phyloP scores from a whole-genome alignment of 495 filamentous ascomycete species.

The Aspergillus haitiensis region DNA sequence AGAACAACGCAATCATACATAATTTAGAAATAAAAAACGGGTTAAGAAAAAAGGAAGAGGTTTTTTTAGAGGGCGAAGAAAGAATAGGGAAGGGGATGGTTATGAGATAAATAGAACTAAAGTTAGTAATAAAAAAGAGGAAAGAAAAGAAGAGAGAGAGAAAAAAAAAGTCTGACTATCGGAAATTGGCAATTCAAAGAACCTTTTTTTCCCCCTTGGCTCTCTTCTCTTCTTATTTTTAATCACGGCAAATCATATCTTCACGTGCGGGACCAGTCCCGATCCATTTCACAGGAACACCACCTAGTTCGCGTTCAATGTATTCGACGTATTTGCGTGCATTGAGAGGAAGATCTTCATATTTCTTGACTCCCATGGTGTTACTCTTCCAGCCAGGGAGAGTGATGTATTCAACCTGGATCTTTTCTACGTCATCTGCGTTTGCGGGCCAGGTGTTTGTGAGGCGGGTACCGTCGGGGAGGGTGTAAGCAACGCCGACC shows the following conservation, averaged over 20 bases:
- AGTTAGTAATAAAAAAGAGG: not conserved
- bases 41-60: too few relatives aligned
- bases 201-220: not conserved
- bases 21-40: conserved; percentile 1
- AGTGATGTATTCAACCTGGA: conserved; percentile 65
- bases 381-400: conserved; percentile 75
- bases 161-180: not conserved
- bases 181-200: not conserved
- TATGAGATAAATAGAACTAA: not conserved
- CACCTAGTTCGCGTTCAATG: conserved; percentile 69
- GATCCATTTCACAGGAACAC: conserved; percentile 71
- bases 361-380: conserved; percentile 61
- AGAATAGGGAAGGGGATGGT: not conserved
- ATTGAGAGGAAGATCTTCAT: conserved; percentile 69
- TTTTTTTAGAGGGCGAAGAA: not conserved
- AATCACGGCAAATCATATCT: conserved; percentile 60
- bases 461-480: conserved; percentile 52
- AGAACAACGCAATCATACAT: conserved; percentile 4
- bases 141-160: not conserved
- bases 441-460: conserved; percentile 68
- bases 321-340: conserved; percentile 75
- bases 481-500: conserved; percentile 70
- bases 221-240: conserved; percentile 11
- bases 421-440: conserved; percentile 60
- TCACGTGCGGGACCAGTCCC: conserved; percentile 76